Evolutionary conservation across 2,329 filamentous ascomycete genomes (phyloP), one percentile per base, ranked within the genome.

Genomic region (Xylariales sp.): DNA sequence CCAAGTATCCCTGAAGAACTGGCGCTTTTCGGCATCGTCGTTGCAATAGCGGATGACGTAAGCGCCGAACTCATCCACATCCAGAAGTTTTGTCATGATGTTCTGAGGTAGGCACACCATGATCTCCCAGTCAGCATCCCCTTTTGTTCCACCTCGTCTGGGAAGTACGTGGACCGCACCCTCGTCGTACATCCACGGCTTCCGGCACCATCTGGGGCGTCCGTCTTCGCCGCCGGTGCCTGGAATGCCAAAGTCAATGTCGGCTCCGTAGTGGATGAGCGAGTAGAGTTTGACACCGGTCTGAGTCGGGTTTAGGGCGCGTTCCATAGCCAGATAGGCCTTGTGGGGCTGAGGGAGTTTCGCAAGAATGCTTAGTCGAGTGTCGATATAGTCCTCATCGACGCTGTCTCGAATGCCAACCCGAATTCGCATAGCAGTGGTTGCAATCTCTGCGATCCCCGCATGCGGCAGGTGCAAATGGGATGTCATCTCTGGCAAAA

Each of bases 201-300:
- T 46, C 21, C 46, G 45, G 12, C 46, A 29, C 16, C 31, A 47
- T 20, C 37, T 40, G 19, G 47, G n/a, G n/a, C n/a, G 25, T 21
- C 32, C 35, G 6, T 35, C 41, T 28, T 45, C 44, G 4, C 39
- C 44, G 9, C 8, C 20, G n/a, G 45, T 38, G 11, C 49, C 49
- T 3, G 49, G 46, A 31, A 51, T 49, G 12, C 43, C 40, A 32
- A 49, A 51, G n/a, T 40, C 12, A 19, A 43, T 18, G n/a, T 46
- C 42, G n/a, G 48, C 48, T n/a, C 37, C 40, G 18, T 25, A 21
- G 10, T 37, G 22, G 3, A 34, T 32, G 11, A 36, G 42, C 16
- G 39, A 45, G 5, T 19, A 21, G 24, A 39, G 14, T 16, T 35
- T 28, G 21, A 37, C 25, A 9, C 39, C 31, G 16, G 11, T 20